Conservation (phyloP, 2,329 filamentous ascomycete species). For the Stemphylium beticola region DNA sequence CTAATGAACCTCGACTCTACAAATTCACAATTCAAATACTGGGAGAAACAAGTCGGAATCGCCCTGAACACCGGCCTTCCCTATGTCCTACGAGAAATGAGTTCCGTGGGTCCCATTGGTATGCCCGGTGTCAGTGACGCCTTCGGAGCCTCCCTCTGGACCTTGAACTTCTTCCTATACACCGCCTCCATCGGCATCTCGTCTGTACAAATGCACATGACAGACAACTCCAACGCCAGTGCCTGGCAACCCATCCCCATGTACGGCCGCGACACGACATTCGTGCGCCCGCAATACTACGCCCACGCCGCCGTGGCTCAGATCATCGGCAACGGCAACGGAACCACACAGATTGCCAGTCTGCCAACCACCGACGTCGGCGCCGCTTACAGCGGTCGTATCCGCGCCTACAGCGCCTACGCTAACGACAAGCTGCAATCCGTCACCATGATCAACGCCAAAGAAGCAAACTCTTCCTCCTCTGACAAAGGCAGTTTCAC, state of each 20-base stretch:
- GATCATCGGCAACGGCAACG: slow-evolving; percentile 55
- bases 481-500: slow-evolving; percentile 48
- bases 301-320: slow-evolving; percentile 59
- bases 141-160: slow-evolving; percentile 59
- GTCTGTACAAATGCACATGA: slow-evolving; percentile 61
- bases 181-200: slow-evolving; percentile 56
- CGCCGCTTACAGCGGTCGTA: slow-evolving; percentile 48
- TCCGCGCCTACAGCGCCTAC: slow-evolving; percentile 56
- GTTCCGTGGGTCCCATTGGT: slow-evolving; percentile 58
- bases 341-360: slow-evolving; percentile 53
- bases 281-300: slow-evolving; percentile 59
- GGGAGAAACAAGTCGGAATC: slow-evolving; percentile 53
- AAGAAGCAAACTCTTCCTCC: slow-evolving; percentile 50
- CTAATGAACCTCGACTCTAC: slow-evolving; percentile 56
- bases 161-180: slow-evolving; percentile 60
- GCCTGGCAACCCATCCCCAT: slow-evolving; percentile 57
- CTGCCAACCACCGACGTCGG: slow-evolving; percentile 42
- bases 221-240: slow-evolving; percentile 59
- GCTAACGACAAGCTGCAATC: slow-evolving; percentile 51
- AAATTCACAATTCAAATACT: slow-evolving; percentile 56
- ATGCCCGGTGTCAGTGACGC: slow-evolving; percentile 55
- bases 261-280: slow-evolving; percentile 50
- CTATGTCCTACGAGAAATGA: slow-evolving; percentile 61
- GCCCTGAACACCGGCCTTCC: slow-evolving; percentile 52
- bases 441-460: slow-evolving; percentile 56